Evolutionary conservation across 148 eudicot species (phyloP), one percentile per base, ranked within the genome.

Genomic region (Cornus florida): DNA sequence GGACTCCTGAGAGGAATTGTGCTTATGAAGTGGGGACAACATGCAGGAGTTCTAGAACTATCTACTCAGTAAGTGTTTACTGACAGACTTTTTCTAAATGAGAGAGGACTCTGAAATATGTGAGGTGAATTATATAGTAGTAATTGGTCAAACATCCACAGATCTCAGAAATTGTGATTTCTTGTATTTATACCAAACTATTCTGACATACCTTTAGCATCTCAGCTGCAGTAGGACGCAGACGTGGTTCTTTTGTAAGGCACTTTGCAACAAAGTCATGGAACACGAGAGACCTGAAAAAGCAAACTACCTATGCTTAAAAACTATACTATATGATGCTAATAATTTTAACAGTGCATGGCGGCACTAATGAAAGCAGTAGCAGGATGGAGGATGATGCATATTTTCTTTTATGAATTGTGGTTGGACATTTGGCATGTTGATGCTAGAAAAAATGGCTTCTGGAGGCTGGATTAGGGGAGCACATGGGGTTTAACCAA

Each of bases 211-310:
- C 98, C 99, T 92, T 96, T 79, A 96, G 81, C 94, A 96, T 86
- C 86, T 96, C 99, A 77, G 91, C 71, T 31, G 99, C 98, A 76
- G 94, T 86, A 60, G 99, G 99, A 16, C 99, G 95, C 81, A 90
- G 76, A 56, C 99, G 94, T 53, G 97, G 92, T 72, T 96, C 99
- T 85, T 96, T 96, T 39, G 99, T 91, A 80, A 96, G 95, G 84
- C 98, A 91, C 81, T 96, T 96, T 20, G 99, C 99, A 79, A 96
- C 88, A 82, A 96, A 96, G 78, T 96, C 99, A 85, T 96, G 99
- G 83, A 96, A 96, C 73, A 96, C 85, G 81, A 96, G 95, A 71
- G 99, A 91, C 99, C 99, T 96, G 87, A 79, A 73, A 53, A 71
- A 84, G 56, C 5, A 71, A 78, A 50, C 46, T 33, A 70, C 20